phyloP scores from a whole-genome alignment of 2,329 filamentous ascomycete genomes.

The Colletotrichum kahawae region DNA sequence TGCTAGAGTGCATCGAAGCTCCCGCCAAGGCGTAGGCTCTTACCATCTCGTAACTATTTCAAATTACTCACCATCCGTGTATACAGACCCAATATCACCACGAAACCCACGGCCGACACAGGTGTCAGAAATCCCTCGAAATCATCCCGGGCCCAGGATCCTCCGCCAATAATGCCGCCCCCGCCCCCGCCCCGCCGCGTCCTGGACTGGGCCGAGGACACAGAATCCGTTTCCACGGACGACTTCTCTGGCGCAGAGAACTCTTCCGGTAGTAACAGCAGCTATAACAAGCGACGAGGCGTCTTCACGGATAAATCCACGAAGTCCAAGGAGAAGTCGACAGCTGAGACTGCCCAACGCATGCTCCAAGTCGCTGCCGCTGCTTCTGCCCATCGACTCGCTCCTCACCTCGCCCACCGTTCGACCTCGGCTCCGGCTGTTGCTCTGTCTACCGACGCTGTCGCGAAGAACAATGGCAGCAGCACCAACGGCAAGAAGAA shows the following conservation, averaged over 20 bases:
- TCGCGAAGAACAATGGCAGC: background rate
- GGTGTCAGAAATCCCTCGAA: no score
- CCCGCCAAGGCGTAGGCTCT: background rate
- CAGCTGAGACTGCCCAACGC: background rate
- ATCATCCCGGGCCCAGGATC: background rate
- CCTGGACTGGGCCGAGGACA: constrained; percentile 19
- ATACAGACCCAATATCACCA: background rate
- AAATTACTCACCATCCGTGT: background rate
- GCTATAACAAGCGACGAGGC: background rate
- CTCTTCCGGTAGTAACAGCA: background rate
- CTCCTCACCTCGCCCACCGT: background rate
- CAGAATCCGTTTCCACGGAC: constrained; percentile 12
- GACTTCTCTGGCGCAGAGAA: constrained; percentile 5
- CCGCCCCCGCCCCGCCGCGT: background rate
- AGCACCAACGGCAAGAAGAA: background rate
- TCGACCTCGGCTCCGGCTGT: background rate
- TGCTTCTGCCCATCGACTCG: background rate
- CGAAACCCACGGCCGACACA: background rate
- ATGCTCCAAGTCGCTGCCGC: constrained; percentile 1
- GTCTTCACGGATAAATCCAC: background rate
- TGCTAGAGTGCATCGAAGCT: background rate
- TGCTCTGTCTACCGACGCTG: background rate
- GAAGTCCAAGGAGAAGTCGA: background rate
- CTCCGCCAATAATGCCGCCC: background rate
- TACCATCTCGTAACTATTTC: background rate